Conservation (phyloP, 495 filamentous ascomycete species). For the Darksidea phi region DNA sequence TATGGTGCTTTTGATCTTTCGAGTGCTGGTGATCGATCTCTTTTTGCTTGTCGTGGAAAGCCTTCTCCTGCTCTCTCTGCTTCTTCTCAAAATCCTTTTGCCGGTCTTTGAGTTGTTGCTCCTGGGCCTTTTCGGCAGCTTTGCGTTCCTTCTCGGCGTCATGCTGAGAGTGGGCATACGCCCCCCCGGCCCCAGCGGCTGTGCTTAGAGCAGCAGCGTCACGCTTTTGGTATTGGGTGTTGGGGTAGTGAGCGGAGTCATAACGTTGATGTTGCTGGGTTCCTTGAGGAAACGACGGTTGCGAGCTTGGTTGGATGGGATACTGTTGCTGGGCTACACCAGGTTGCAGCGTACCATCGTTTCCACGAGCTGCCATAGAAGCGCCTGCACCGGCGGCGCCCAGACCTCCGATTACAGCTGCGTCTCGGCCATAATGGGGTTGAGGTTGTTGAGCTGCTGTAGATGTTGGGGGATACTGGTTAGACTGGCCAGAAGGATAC, state of each 20-base stretch:
- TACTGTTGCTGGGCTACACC: conserved; percentile 1
- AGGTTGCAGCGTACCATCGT: neutral
- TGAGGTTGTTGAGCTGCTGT: conserved; percentile 1
- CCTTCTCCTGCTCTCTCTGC: conserved; percentile 19
- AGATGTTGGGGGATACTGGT: neutral
- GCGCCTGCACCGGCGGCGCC: conserved; percentile 23
- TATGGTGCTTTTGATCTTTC: conserved; percentile 21
- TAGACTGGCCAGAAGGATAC: neutral
- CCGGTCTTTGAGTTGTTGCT: conserved; percentile 20
- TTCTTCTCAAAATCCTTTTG: conserved; percentile 19
- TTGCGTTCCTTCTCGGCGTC: conserved; percentile 29
- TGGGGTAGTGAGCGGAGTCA: conserved; percentile 20
- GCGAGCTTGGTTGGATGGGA: neutral
- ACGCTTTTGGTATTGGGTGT: conserved; percentile 18
- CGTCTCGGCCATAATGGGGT: conserved; percentile 30
- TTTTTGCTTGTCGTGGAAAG: conserved; percentile 31
- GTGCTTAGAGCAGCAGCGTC: conserved; percentile 15
- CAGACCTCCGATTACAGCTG: conserved; percentile 20
- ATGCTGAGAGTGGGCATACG: conserved; percentile 30
- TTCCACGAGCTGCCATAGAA: conserved; percentile 4
- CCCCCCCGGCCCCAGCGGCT: conserved; percentile 26
- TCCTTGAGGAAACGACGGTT: neutral
- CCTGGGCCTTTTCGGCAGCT: conserved; percentile 6
- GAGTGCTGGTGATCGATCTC: conserved; percentile 24
- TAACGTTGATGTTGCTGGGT: conserved; percentile 18